Base-by-base conservation (phyloP, 2,329 filamentous ascomycete genomes). In the Aspergillus piperis region DNA sequence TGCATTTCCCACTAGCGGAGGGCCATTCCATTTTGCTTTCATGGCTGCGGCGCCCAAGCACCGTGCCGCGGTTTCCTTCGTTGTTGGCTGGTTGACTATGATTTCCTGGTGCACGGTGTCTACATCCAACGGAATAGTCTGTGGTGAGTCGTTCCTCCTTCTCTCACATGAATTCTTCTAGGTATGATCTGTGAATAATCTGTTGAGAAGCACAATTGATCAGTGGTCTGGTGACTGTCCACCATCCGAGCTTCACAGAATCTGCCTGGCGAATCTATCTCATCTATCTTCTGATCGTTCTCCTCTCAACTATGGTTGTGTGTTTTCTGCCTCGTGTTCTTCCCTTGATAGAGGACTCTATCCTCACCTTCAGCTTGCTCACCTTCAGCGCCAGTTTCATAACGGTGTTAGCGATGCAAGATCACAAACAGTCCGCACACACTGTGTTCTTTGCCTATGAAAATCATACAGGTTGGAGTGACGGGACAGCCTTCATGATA, bases 1-100 rank as follows among this genome's bases (percentile, higher is more conserved):
- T 23, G 64, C 64, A 8, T 62, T 64, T 32, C 61, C 64, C 1
- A 62, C 62, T 3, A 57, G 51, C 5, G 63, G 63, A 5, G 63
- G 73, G 5, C 72, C 73, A 56, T 75, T 74, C 52, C 71, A 75
- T 56, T 73, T 71, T 47, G 68, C 67, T 1, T 74, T 63, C 57
- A 70, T 74, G 58, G 62, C 72, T 0, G 52, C 63, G 3, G 53
- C 65, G 1, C 39, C 47, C 0, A 60, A 54, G 17, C 57, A 48
- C n/a, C 63, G 66, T 10, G 54, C 61, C 0, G 47, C 59, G 6
- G 59, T 60, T 21, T 66, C 66, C 1, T 74, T 68, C 41, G 44
- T 68, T 1, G 64, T 64, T 10, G 72, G 71, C 0, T 72, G 69
- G 66, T 49, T 72, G 15, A 69, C 59, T 17, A 53, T 67, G 11